These are phyloP conservation scores for Xylaria sp. DNA, from an alignment of 495 filamentous ascomycete species.

Conservation along the genomic window DNA sequence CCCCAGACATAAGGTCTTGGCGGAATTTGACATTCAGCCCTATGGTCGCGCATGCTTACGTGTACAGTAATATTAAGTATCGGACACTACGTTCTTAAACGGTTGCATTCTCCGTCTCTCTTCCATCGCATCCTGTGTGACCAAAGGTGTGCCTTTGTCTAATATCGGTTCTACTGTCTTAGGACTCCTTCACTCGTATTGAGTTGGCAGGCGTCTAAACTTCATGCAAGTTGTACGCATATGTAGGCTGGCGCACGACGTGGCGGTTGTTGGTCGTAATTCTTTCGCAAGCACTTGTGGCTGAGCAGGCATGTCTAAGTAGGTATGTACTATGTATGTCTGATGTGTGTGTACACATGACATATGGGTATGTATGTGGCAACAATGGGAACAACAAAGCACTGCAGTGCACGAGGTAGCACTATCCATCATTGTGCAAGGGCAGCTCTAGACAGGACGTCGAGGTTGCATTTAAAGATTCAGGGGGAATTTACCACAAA, in stretches of 20 bases:
- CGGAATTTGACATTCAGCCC: constrained; percentile 23
- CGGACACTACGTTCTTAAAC: background rate
- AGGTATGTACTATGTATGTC: too few species aligned
- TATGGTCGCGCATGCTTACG: background rate
- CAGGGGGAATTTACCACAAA: constrained; percentile 6
- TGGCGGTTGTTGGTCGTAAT: background rate
- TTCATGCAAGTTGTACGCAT: background rate
- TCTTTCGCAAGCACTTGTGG: constrained; percentile 18
- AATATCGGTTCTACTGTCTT: background rate
- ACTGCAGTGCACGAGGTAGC: background rate
- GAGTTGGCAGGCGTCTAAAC: background rate
- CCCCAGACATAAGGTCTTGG: constrained; percentile 4
- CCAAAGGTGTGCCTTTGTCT: background rate
- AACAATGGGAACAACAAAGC: background rate
- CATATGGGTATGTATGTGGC: too few species aligned
- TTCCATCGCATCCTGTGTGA: background rate
- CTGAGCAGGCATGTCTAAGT: constrained; percentile 7
- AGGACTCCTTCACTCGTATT: background rate
- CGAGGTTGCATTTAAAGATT: constrained; percentile 6
- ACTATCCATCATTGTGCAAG: background rate
- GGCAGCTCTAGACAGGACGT: background rate
- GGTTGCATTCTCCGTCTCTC: background rate
- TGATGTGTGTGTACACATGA: constrained; percentile 1
- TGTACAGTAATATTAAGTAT: background rate
- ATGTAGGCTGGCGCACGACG: background rate